phyloP scores from a whole-genome alignment of 148 eudicot genomes.

The Fagopyrum esculentum region DNA sequence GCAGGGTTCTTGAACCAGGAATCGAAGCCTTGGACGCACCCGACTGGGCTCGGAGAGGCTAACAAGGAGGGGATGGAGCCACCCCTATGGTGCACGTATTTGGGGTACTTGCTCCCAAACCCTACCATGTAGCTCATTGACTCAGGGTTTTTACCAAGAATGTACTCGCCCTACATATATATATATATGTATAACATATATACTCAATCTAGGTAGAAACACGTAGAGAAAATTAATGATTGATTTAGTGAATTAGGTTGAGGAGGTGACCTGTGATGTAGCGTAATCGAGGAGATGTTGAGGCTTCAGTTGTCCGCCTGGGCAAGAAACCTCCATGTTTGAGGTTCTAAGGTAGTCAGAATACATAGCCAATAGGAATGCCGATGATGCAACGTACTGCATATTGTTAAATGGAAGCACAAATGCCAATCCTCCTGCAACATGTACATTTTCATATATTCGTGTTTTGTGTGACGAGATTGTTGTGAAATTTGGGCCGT shows the following conservation, averaged over 20 bases:
- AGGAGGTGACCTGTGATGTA: slow-evolving; percentile 27
- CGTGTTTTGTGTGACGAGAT: too few species aligned
- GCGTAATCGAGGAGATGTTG: slow-evolving; percentile 48
- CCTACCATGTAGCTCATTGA: slow-evolving; percentile 71
- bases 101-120: slow-evolving; percentile 49
- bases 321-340: slow-evolving; percentile 43
- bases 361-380: slow-evolving; percentile 64
- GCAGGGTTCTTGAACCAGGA: slow-evolving; percentile 27
- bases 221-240: too few species aligned
- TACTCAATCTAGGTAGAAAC: too few species aligned
- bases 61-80: slow-evolving; percentile 46
- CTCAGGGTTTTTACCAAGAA: slow-evolving; percentile 54
- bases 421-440: slow-evolving; percentile 59
- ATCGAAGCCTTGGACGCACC: slow-evolving; percentile 43
- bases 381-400: slow-evolving; percentile 67
- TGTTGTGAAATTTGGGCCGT: too few species aligned
- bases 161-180: slow-evolving; percentile 46
- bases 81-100: slow-evolving; percentile 52
- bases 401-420: slow-evolving; percentile 62
- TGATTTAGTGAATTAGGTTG: background rate
- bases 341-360: slow-evolving; percentile 54
- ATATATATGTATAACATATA: too few species aligned
- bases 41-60: slow-evolving; percentile 28
- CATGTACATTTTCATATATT: too few species aligned
- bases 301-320: slow-evolving; percentile 49